Base-by-base conservation (phyloP, 2,329 filamentous ascomycete species). In the Pezicula carpinea region DNA sequence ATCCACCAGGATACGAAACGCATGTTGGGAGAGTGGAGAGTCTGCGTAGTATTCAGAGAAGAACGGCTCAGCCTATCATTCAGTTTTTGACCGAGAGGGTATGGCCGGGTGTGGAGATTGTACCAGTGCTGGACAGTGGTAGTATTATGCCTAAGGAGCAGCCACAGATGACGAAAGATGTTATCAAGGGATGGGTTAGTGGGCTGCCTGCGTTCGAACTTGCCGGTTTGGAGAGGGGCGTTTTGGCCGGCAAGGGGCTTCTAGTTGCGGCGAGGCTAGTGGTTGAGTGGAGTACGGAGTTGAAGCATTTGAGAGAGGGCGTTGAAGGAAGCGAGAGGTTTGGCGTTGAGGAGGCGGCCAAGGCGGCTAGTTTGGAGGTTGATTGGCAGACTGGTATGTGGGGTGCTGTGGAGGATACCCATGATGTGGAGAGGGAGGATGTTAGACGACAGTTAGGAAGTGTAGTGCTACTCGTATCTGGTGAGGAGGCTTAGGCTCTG, bases 391-490 rank as follows among this genome's bases (percentile, higher is more conserved):
- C 85, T 1, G 73, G 79, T 22, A 83, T 87, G 68, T 97, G 93
- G 92, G 93, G 93, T 7, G 91, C 96, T 73, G 93, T 99, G 1
- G 93, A 99, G 48, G 62, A 99, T 68, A 96, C 91, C 22, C 93
- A 99, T 69, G 93, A 99, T 72, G 93, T 99, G 1, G 87, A 95
- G 60, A 87, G 84, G 66, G 92, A 95, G 67, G 93, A 99, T 67
- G 58, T 97, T 55, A 79, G 82, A 63, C 78, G 92, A 60, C 93
- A 97, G 70, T 70, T 97, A 50, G 93, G 92, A 13, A 95, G 89
- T 64, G 87, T 89, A 10, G 76, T 96, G 14, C 64, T 97, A 60
- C 70, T 97, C 42, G 86, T 96, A 8, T 83, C 80, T 47, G 86
- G 86, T 1, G 49, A 48, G 36, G 52, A 55, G 19, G 50, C 41